phyloP scores from a whole-genome alignment of 2,329 filamentous ascomycete genomes.

The Nannizziopsis barbatae region DNA sequence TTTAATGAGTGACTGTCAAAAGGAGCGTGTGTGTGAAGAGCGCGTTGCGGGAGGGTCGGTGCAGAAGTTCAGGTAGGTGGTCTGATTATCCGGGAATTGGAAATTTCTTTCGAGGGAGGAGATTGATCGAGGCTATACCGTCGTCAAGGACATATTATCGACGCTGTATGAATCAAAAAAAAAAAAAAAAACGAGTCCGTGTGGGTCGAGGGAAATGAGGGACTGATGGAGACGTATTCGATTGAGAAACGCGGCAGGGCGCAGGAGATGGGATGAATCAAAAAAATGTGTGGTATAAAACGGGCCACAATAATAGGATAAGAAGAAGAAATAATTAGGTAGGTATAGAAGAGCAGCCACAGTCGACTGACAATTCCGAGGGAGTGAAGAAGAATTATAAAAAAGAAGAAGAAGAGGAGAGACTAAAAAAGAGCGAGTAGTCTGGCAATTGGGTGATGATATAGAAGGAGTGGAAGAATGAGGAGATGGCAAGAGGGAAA shows the following conservation, averaged over 20 bases:
- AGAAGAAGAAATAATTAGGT: slow-evolving; percentile 5
- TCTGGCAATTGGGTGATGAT: neutral
- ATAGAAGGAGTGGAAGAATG: slow-evolving; percentile 6
- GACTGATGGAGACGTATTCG: slow-evolving; percentile 1
- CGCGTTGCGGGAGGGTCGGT: neutral
- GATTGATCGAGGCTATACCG: neutral
- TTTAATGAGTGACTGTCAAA: neutral
- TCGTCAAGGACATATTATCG: slow-evolving; percentile 7
- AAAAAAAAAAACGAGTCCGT: neutral
- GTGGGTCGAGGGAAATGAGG: slow-evolving; percentile 8
- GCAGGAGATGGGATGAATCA: slow-evolving; percentile 1
- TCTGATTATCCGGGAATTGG: neutral
- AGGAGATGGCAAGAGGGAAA: slow-evolving; percentile 10
- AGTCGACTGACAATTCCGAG: slow-evolving; percentile 2
- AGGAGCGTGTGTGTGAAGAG: slow-evolving; percentile 3
- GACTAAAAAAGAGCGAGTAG: slow-evolving; percentile 19
- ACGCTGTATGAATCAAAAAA: too few species aligned
- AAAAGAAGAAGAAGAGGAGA: slow-evolving; percentile 22
- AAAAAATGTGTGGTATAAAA: neutral
- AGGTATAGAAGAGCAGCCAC: slow-evolving; percentile 9
- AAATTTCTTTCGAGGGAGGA: neutral
- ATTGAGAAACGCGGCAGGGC: slow-evolving; percentile 5
- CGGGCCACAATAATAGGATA: neutral
- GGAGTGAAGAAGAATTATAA: slow-evolving; percentile 14
- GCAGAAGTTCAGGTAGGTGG: too few species aligned